Conservation (phyloP, 2,329 filamentous ascomycete species). For the Fusarium chlamydosporum region DNA sequence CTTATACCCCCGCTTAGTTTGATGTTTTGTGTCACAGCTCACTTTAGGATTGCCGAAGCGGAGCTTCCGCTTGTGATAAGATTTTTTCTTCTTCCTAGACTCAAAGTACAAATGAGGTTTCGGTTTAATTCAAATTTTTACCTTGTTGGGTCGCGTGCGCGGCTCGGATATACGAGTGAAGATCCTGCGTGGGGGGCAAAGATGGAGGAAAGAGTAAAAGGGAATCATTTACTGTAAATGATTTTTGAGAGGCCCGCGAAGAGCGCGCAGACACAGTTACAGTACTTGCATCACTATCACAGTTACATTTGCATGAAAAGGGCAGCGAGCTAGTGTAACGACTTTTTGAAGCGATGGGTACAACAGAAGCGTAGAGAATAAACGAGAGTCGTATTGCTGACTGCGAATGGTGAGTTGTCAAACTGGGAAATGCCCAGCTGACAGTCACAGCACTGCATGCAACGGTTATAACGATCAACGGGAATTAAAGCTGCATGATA, state of each 20-base stretch:
- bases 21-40: slow-evolving; percentile 33
- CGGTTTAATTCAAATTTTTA: slow-evolving; percentile 8
- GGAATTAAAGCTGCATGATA: background rate
- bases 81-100: slow-evolving; percentile 15
- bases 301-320: slow-evolving; percentile 14
- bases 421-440: slow-evolving; percentile 14
- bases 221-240: background rate
- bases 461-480: slow-evolving; percentile 3
- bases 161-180: slow-evolving; percentile 29
- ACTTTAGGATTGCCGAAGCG: slow-evolving; percentile 44
- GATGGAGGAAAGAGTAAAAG: background rate
- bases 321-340: slow-evolving; percentile 19
- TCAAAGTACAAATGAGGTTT: background rate
- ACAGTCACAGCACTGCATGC: slow-evolving; percentile 17
- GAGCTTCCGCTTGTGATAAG: slow-evolving; percentile 28
- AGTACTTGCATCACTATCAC: background rate
- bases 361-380: background rate
- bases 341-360: slow-evolving; percentile 1
- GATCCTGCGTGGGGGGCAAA: slow-evolving; percentile 27
- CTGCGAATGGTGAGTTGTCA: slow-evolving; percentile 32
- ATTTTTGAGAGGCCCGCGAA: background rate
- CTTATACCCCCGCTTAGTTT: slow-evolving; percentile 35
- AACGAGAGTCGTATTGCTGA: slow-evolving; percentile 18
- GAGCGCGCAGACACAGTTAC: slow-evolving; percentile 27
- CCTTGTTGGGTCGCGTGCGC: slow-evolving; percentile 26